Evolutionary conservation across 768 basidiomycete genomes (phyloP), one percentile per base, ranked within the genome.

Genomic region (Hypsizygus marmoreus): DNA sequence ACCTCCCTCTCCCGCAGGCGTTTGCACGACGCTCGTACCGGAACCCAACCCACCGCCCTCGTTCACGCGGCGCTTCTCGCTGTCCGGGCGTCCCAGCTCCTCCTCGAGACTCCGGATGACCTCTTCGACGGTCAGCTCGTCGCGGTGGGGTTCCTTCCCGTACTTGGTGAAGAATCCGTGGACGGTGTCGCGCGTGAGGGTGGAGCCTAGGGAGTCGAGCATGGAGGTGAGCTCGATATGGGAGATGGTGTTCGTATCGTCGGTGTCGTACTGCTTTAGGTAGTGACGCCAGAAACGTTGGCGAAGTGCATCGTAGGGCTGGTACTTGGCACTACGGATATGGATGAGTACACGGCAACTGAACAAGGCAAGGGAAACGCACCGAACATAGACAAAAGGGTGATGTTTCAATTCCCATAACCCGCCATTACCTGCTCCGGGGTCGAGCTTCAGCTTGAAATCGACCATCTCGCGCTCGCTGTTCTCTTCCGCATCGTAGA

Each of bases 141-240:
- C 94, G 16, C 72, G 66, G 6, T 74, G 72, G 0, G 84, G 77
- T 4, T 75, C 68, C 64, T 90, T 91, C 45, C 76, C 76, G 57
- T 75, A 78, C 6, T 81, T 77, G 6, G 75, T 79, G 70, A 90
- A 97, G 77, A 95, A 97, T 11, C 77, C 76, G 54, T 87, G 77
- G 47, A 97, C 72, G 1, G 95, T 98, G 33, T 81, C 72, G 0
- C 66, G 67, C 6, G 88, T 88, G 38, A 98, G 79, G 0, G 95
- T 98, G 3, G 94, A 97, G 4, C 94, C 94, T 28, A 99, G 84
- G 2, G 95, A 95, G 69, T 97, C 95, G 32, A 99, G 85, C 90
- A 97, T 94, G 9, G 90, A 90, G 0, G 88, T 90, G 24, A 97
- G 75, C 65, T 98, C 97, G 44, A 95, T 70, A 50, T 86, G 84